Base-by-base conservation (phyloP, 2,329 filamentous ascomycete species). In the Lasiodiplodia gonubiensis region DNA sequence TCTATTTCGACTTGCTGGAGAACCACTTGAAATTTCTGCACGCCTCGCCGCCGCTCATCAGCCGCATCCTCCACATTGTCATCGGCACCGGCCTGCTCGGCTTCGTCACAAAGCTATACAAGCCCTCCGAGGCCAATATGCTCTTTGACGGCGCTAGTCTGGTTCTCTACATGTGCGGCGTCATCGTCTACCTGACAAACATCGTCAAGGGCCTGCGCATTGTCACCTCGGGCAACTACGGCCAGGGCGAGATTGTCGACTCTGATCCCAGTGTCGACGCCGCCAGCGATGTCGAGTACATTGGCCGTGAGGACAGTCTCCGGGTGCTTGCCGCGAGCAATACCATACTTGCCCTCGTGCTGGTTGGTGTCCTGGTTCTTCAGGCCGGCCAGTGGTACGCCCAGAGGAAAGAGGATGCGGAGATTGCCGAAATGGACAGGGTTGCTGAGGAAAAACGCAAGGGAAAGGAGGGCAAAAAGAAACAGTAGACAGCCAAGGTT, bases 311-410 rank as follows among this genome's bases (percentile, higher is more conserved):
- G 81, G 95, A 99, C 78, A 94, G 89, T 74, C 82, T 99, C 73
- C 91, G 92, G 83, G 94, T 99, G 18, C 84, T 98, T 74, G 89
- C 93, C 37, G 95, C 95, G 8, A 97, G 93, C 79, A 97, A 99
- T 81, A 98, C 95, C 3, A 99, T 99, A 77, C 81, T 98, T 67
- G 95, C 94, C 42, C 86, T 99, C 53, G 93, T 99, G 35, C 82
- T 99, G 64, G 90, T 98, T 3, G 95, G 95, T 5, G 92, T 99
- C 11, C 79, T 99, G 71, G 92, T 97, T 39, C 82, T 99, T 75
- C 95, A 99, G 87, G 93, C 93, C 23, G 95, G 95, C 12, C 93
- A 98, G 86, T 98, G 94, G 95, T 99, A 99, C 82, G 95, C 95
- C 30, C 94, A 98, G 86, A 87, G 92, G 77, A 96, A 96, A 82